A percentile compares a stretch with the other conserved stretches of the same genome.
phyloP scores from a whole-genome alignment of 202 grass and related monocot genomes.

The Tripidium arundinaceum region DNA sequence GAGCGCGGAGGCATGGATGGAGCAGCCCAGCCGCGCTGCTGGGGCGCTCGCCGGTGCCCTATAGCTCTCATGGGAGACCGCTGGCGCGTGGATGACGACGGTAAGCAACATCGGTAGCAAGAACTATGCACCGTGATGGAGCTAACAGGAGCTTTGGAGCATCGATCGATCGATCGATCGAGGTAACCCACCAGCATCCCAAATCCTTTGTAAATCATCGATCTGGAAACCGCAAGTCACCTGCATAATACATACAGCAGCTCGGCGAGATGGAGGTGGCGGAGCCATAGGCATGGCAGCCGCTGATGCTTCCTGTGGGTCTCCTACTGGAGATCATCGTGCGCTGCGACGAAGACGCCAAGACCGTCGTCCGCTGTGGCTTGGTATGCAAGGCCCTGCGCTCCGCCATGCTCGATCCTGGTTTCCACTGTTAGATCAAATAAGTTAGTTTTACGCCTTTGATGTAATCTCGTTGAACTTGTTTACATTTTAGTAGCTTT shows the following conservation, averaged over 20 bases:
- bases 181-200: neutral
- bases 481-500: too few relatives aligned
- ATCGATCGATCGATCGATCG: neutral
- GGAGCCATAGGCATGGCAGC: too few relatives aligned
- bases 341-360: neutral
- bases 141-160: neutral
- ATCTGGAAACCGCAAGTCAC: neutral
- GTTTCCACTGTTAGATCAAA: too few relatives aligned
- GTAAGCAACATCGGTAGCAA: too few relatives aligned
- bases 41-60: neutral
- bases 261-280: too few relatives aligned
- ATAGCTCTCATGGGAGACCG: neutral
- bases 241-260: too few relatives aligned
- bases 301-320: neutral
- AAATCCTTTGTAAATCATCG: neutral
- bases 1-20: too few relatives aligned
- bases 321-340: slow-evolving; percentile 7
- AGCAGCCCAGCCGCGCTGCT: neutral
- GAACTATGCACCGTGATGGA: neutral
- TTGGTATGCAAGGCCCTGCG: neutral
- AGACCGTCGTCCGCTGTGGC: neutral
- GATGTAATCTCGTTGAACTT: too few relatives aligned
- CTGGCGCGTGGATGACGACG: neutral
- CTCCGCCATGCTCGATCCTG: slow-evolving; percentile 1
- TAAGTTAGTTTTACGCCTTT: too few relatives aligned